Evolutionary conservation across 371 early-diverging fungal genomes (phyloP), one percentile per base, ranked within the genome.

Genomic region (Syncephalastrum racemosum): DNA sequence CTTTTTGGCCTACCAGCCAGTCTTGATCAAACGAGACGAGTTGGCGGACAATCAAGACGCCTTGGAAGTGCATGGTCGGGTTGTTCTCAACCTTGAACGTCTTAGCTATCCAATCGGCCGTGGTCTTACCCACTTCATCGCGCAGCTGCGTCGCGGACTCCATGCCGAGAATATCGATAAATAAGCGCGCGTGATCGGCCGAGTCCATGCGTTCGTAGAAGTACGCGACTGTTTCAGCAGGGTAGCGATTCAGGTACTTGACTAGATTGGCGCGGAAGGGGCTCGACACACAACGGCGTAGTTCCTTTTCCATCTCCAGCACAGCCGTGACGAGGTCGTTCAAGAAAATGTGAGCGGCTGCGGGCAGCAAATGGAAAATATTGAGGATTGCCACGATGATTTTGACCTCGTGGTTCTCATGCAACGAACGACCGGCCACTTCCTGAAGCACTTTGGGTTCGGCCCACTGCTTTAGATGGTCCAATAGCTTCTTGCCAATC

Each of bases 401-500:
- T 61, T 90, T 86, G 59, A 98, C 89, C 61, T 94, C 93, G 47
- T 93, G 90, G 41, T 91, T 83, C 52, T 98, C 98, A 46, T 82
- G 77, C n/a, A 96, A 70, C 0, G 94, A 84, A 49, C 86, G 85
- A 16, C 85, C 88, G 0, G 96, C 84, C 5, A 87, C 85, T 27
- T 91, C 90, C 54, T 91, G 88, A 6, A 97, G 70, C 40, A 90
- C 79, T 18, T 79, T 77, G 4, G 94, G 94, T 22, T 89, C 91
- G 14, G 97, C 96, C 97, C 96, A 96, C 55, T 86, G 84, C 23
- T 88, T 84, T 50, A 99, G 67, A 65, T 99, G 97, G 62, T 99
- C 99, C 51, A 99, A 60, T n/a, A 99, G 77, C 79, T 98, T 97
- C 56, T 88, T 89, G 23, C 99, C 99, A 39, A 99, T 96, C 62